Conservation (phyloP, 1,284 basidiomycete genomes). For the Rhizopogon parksii region DNA sequence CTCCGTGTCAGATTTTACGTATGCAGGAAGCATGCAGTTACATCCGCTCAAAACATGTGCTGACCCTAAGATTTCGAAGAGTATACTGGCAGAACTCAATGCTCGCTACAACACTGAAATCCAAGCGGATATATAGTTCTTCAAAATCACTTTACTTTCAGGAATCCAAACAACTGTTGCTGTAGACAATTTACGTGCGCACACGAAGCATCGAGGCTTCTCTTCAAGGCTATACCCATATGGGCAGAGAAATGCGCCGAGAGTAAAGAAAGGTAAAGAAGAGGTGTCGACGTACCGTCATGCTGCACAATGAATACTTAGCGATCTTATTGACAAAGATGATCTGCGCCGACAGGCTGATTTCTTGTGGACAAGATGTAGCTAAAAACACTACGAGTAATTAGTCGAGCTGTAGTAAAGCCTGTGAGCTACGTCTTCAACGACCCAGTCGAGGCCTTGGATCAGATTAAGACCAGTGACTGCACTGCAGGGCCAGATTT, state of each 20-base stretch:
- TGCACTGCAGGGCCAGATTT: conserved; percentile 88
- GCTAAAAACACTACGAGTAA: background rate
- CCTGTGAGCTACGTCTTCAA: conserved; percentile 80
- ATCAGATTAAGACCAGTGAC: conserved; percentile 83
- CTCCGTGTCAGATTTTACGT: conserved; percentile 29
- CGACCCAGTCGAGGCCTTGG: conserved; percentile 90
- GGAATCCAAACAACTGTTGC: background rate
- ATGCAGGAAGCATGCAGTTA: conserved; percentile 18
- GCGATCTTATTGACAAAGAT: background rate
- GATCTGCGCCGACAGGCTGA: background rate
- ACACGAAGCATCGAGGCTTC: background rate
- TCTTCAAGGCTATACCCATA: background rate
- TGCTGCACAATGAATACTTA: background rate
- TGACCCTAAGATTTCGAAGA: background rate
- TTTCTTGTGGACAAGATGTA: background rate
- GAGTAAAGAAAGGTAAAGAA: background rate
- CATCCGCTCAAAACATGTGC: background rate
- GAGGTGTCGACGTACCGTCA: background rate
- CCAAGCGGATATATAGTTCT: background rate
- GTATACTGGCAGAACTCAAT: background rate
- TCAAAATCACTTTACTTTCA: background rate
- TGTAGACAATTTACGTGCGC: background rate
- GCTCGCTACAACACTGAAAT: background rate
- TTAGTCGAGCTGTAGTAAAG: conserved; percentile 52
- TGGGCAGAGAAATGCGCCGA: background rate